phyloP scores from a whole-genome alignment of 768 basidiomycete genomes.

The Leccinum disarticulatum region DNA sequence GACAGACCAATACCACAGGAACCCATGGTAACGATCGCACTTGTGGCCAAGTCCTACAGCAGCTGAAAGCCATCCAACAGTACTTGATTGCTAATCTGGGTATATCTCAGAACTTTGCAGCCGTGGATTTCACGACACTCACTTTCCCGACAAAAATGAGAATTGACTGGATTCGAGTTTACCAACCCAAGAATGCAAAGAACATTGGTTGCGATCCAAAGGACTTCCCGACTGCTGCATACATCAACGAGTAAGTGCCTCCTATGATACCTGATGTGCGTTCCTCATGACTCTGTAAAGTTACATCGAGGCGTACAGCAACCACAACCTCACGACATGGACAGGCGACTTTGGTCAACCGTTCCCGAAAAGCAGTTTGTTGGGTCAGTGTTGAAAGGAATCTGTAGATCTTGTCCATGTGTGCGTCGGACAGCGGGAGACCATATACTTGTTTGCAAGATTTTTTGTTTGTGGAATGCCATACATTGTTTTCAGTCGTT shows the following conservation, averaged over 20 bases:
- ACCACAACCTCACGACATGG: constrained; percentile 68
- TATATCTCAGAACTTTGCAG: constrained; percentile 78
- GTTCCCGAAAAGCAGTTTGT: constrained; percentile 65
- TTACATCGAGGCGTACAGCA: constrained; percentile 73
- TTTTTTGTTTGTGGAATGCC: too few relatives aligned
- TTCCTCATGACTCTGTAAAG: constrained; percentile 23
- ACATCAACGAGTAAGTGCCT: constrained; percentile 67
- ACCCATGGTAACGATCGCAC: constrained; percentile 61
- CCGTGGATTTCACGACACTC: constrained; percentile 68
- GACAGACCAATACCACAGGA: constrained; percentile 76
- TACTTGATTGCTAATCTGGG: constrained; percentile 86
- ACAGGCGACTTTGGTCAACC: constrained; percentile 57
- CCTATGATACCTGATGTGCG: background rate
- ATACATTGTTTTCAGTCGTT: background rate
- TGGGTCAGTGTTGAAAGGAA: constrained; percentile 53
- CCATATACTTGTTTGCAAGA: background rate
- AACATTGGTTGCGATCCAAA: constrained; percentile 87
- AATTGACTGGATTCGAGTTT: constrained; percentile 89
- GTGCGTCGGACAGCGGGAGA: constrained; percentile 9
- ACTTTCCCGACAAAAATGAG: constrained; percentile 73
- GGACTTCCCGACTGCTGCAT: constrained; percentile 75
- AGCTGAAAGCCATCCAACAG: constrained; percentile 36
- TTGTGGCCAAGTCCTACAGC: background rate
- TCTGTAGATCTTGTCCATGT: constrained; percentile 4
- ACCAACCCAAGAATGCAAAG: constrained; percentile 66